A percentile compares a stretch with the other conserved stretches of the same genome.
phyloP scores from a whole-genome alignment of 345 rosid genomes.

The Linum tenue region DNA sequence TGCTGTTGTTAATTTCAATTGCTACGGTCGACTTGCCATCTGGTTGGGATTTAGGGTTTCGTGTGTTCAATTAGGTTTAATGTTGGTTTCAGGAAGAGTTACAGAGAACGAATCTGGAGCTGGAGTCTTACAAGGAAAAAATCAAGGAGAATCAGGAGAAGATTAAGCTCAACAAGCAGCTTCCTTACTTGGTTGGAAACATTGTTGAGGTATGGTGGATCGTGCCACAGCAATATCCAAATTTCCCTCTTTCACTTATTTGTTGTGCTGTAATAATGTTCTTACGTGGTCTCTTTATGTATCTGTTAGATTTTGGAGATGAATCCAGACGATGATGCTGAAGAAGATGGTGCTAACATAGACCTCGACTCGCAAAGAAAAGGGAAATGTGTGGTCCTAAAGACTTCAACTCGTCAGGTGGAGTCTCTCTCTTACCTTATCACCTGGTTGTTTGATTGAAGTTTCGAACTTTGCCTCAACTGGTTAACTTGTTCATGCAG shows the following conservation, averaged over 20 bases:
- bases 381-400: slow-evolving; percentile 73
- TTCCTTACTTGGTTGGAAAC: slow-evolving; percentile 96
- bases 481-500: slow-evolving; percentile 28
- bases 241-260: neutral
- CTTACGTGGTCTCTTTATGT: neutral
- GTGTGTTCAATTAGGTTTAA: no score
- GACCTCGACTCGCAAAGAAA: slow-evolving; percentile 50
- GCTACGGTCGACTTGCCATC: neutral
- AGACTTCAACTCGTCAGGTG: slow-evolving; percentile 97
- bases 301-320: slow-evolving; percentile 68
- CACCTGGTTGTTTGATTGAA: neutral
- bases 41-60: neutral
- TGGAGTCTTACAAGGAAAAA: slow-evolving; percentile 86
- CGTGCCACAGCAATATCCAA: neutral
- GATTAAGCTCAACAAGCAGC: slow-evolving; percentile 96
- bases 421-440: neutral
- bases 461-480: neutral
- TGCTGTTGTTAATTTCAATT: neutral
- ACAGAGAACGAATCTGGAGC: slow-evolving; percentile 76
- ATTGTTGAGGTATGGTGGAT: slow-evolving; percentile 63
- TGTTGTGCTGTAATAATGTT: neutral
- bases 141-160: slow-evolving; percentile 95
- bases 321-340: slow-evolving; percentile 96
- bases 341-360: slow-evolving; percentile 97
- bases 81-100: slow-evolving; percentile 51